A percentile compares a stretch with the other conserved stretches of the same genome.
phyloP scores from a whole-genome alignment of 2,329 filamentous ascomycete species.

The Penicillium verrucosum region DNA sequence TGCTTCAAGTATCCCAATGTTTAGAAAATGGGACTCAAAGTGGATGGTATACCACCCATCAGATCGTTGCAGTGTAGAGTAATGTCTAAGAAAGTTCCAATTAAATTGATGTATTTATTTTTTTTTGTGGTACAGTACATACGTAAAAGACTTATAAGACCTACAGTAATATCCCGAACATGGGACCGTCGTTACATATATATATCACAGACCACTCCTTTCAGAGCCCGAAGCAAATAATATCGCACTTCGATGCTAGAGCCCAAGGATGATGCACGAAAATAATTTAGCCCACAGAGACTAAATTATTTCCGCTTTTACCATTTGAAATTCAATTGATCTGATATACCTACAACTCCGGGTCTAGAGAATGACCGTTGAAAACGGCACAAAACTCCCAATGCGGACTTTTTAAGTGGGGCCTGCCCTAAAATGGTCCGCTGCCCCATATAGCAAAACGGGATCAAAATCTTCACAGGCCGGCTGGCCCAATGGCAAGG shows the following conservation, averaged over 20 bases:
- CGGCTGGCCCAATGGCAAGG: slow-evolving; percentile 47
- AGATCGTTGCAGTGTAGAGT: background rate
- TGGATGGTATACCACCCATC: background rate
- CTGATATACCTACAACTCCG: too few relatives aligned
- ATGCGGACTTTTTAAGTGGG: background rate
- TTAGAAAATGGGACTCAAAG: too few relatives aligned
- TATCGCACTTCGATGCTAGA: background rate
- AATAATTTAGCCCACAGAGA: background rate
- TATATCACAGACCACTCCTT: background rate
- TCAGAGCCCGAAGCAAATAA: background rate
- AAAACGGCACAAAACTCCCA: background rate
- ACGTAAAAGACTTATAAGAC: too few relatives aligned
- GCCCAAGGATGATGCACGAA: background rate
- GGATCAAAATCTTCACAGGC: background rate
- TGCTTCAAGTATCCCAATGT: background rate
- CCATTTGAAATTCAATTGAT: background rate
- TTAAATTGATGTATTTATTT: too few relatives aligned
- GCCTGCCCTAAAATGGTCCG: background rate
- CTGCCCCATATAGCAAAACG: background rate
- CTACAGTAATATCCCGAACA: background rate
- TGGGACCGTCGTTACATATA: background rate
- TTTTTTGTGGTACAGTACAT: too few relatives aligned
- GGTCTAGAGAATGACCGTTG: background rate
- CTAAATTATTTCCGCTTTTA: background rate
- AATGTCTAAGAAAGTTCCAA: too few relatives aligned